These are phyloP conservation scores for Russula vinacea DNA, from an alignment of 768 basidiomycete genomes.

Conservation along the genomic window DNA sequence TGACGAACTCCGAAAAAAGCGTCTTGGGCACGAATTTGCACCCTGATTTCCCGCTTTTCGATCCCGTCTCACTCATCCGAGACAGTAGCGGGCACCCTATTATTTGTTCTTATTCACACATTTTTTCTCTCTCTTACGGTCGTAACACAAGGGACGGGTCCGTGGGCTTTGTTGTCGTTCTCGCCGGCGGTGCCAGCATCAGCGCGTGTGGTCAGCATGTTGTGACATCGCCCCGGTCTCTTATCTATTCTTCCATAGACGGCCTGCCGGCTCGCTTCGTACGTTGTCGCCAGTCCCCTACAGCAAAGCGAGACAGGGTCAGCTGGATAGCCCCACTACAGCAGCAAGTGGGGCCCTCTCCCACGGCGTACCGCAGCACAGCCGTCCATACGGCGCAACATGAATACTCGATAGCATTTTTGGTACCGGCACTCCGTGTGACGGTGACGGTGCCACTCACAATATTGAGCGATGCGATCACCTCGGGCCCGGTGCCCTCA, in stretches of 20 bases:
- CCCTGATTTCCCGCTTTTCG: conserved; percentile 27
- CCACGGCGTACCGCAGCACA: conserved; percentile 21
- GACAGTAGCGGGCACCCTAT: conserved; percentile 11
- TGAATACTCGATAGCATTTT: conserved; percentile 11
- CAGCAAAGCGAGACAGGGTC: conserved; percentile 2
- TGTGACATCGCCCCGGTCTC: conserved; percentile 29
- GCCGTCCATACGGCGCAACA: conserved; percentile 12
- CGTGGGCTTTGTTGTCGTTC: conserved; percentile 30
- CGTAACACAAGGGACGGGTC: conserved; percentile 27
- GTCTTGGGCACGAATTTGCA: conserved; percentile 32
- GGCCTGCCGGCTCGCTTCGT: conserved; percentile 16
- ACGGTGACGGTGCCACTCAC: conserved; percentile 1
- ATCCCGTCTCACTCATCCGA: conserved; percentile 19
- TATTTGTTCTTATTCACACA: background rate
- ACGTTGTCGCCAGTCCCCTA: conserved; percentile 14
- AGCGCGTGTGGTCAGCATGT: conserved; percentile 28
- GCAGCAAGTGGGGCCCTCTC: conserved; percentile 10
- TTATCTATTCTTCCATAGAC: conserved; percentile 28
- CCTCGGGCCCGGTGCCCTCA: background rate
- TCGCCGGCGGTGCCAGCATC: conserved; percentile 29
- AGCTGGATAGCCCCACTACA: conserved; percentile 20
- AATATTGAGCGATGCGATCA: conserved; percentile 1
- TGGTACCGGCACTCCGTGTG: conserved; percentile 8
- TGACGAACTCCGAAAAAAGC: conserved; percentile 39
- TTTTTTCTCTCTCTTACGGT: conserved; percentile 14